Evolutionary conservation across 2,329 filamentous ascomycete species (phyloP).

Genomic region (Catunica adiposa): DNA sequence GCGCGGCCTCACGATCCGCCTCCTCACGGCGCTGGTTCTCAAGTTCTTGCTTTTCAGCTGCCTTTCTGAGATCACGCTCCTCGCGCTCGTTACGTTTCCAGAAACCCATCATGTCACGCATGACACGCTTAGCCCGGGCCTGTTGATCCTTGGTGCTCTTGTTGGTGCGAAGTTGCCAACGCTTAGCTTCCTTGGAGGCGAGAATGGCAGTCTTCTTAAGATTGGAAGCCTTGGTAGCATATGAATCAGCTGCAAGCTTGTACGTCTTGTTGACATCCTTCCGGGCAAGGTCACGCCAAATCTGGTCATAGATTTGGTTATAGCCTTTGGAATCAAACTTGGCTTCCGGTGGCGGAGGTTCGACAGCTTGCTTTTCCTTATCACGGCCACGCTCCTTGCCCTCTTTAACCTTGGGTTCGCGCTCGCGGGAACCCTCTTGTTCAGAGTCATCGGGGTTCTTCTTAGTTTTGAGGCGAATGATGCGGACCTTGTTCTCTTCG

Average conservation of each 20-base stretch:
- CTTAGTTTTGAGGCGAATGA: constrained; percentile 39
- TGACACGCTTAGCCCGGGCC: constrained; percentile 88
- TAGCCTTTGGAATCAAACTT: constrained; percentile 80
- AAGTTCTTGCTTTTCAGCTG: constrained; percentile 87
- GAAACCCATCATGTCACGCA: constrained; percentile 99
- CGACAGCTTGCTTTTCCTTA: constrained; percentile 27
- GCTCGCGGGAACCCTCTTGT: constrained; percentile 21
- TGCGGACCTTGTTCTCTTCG: constrained; percentile 43
- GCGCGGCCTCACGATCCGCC: constrained; percentile 89
- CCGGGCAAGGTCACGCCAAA: constrained; percentile 84
- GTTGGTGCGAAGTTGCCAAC: constrained; percentile 95
- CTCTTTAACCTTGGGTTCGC: constrained; percentile 24
- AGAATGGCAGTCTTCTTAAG: constrained; percentile 93
- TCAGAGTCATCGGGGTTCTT: constrained; percentile 13
- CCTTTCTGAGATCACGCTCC: constrained; percentile 83
- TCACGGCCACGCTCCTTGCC: constrained; percentile 27
- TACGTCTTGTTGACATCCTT: constrained; percentile 89
- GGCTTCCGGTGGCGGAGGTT: constrained; percentile 38
- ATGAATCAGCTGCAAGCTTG: constrained; percentile 72
- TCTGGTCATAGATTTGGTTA: constrained; percentile 93
- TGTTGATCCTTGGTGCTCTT: constrained; percentile 98
- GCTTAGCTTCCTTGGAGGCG: constrained; percentile 88
- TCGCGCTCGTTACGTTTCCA: constrained; percentile 99
- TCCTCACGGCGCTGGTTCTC: constrained; percentile 95
- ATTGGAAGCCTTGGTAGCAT: constrained; percentile 80